A percentile compares a stretch with the other conserved stretches of the same genome.
Evolutionary conservation across 108 stramenopile genomes (phyloP).

Genomic region (Pseudonitzschia multistriata): DNA sequence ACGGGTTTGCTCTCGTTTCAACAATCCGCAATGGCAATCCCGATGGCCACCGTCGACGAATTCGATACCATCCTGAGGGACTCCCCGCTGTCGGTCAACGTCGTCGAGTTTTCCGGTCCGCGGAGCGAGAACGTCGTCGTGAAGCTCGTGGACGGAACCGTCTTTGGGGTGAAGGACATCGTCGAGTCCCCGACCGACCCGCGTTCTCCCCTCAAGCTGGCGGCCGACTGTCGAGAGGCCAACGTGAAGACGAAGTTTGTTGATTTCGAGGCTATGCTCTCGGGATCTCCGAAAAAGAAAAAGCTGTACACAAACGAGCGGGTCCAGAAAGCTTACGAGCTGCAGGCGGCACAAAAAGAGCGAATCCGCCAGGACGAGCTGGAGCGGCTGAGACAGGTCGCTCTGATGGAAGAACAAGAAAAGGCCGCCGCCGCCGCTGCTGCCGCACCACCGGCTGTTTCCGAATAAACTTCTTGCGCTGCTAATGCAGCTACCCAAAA

Average conservation of each 20-base stretch:
- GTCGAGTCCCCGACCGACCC: conserved; percentile 75
- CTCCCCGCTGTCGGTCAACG: conserved; percentile 56
- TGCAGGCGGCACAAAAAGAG: conserved; percentile 54
- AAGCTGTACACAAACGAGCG: conserved; percentile 72
- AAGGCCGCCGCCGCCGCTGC: conserved; percentile 2
- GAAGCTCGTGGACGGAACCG: conserved; percentile 69
- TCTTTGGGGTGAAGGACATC: conserved; percentile 72
- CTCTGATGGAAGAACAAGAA: conserved; percentile 26
- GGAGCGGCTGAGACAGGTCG: conserved; percentile 59
- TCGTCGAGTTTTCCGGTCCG: conserved; percentile 76
- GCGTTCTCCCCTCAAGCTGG: conserved; percentile 67
- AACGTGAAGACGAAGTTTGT: conserved; percentile 64
- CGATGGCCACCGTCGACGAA: conserved; percentile 72
- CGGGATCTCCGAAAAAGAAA: conserved; percentile 56
- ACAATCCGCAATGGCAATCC: conserved; percentile 41
- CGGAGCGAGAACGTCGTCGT: conserved; percentile 71
- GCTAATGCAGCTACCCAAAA: too few relatives aligned
- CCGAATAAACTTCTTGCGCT: not conserved
- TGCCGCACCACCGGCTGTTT: not conserved
- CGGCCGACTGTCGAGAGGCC: conserved; percentile 65
- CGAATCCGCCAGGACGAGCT: conserved; percentile 73
- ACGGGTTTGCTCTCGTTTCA: conserved; percentile 2
- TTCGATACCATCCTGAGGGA: conserved; percentile 64
- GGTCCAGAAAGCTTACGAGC: conserved; percentile 67
- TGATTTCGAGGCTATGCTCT: conserved; percentile 49